Conservation (phyloP, 2,329 filamentous ascomycete species). For the Curvularia sp. region DNA sequence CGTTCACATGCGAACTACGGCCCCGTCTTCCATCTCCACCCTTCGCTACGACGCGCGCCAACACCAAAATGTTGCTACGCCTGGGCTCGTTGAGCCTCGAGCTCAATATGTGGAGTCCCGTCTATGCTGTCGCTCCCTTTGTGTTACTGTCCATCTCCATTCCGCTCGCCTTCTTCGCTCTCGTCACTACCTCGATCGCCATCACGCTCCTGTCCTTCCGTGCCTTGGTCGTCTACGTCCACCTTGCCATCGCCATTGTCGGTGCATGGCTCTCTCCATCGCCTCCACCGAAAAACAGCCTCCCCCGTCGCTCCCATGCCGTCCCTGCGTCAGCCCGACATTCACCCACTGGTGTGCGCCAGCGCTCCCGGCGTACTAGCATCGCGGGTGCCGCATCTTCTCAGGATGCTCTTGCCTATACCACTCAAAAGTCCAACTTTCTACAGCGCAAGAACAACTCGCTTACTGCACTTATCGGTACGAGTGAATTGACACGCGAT, state of each 20-base stretch:
- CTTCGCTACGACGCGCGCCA: background rate
- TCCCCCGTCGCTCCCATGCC: conserved; percentile 21
- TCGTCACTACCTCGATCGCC: conserved; percentile 50
- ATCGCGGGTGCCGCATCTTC: conserved; percentile 30
- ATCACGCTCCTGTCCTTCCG: conserved; percentile 50
- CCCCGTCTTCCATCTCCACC: conserved; percentile 3
- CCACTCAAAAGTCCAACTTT: conserved; percentile 25
- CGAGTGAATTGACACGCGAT: conserved; percentile 46
- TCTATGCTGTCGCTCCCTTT: conserved; percentile 47
- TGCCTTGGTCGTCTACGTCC: conserved; percentile 52
- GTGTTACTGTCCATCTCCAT: conserved; percentile 49
- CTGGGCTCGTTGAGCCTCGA: conserved; percentile 23
- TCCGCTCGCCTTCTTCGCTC: conserved; percentile 50
- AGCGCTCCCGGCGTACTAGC: conserved; percentile 36
- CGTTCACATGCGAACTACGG: conserved; percentile 29
- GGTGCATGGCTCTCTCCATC: conserved; percentile 46
- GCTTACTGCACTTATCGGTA: conserved; percentile 45
- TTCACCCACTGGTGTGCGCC: conserved; percentile 31
- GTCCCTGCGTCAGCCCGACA: conserved; percentile 20
- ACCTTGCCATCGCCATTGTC: conserved; percentile 51
- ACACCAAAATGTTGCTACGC: conserved; percentile 23
- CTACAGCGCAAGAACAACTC: conserved; percentile 41
- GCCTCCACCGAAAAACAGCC: conserved; percentile 23
- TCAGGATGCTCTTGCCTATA: conserved; percentile 27
- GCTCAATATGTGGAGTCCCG: conserved; percentile 35